Conservation (phyloP, 345 rosid species). For the Brassica juncea region DNA sequence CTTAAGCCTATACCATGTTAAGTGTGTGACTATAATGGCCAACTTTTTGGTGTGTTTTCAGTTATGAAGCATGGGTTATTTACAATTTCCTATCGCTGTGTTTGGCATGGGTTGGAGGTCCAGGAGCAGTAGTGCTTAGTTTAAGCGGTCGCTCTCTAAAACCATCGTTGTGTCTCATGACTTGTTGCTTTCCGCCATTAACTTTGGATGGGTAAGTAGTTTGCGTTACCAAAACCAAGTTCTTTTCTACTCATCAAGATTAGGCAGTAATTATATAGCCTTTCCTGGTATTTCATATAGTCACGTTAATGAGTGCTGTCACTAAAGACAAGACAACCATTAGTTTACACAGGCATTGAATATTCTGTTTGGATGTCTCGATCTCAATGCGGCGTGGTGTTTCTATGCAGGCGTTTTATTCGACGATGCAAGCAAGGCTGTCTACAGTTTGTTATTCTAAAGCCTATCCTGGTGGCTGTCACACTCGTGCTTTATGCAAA, state of each 20-base stretch:
- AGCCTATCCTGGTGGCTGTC: slow-evolving; percentile 83
- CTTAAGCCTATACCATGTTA: not conserved
- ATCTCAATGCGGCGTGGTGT: not conserved
- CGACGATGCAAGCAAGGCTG: slow-evolving; percentile 99
- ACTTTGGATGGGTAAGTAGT: slow-evolving; percentile 81
- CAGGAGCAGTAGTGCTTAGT: slow-evolving; percentile 93
- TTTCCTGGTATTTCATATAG: not conserved
- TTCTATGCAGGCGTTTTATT: slow-evolving; percentile 76
- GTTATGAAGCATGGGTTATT: slow-evolving; percentile 99
- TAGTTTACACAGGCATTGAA: not conserved
- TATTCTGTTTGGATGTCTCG: not conserved
- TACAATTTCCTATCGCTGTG: slow-evolving; percentile 86
- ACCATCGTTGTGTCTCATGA: slow-evolving; percentile 83
- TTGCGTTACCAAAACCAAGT: not conserved
- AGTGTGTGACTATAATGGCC: not conserved
- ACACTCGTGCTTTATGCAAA: slow-evolving; percentile 90
- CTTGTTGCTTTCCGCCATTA: slow-evolving; percentile 85
- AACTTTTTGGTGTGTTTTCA: slow-evolving; percentile 44
- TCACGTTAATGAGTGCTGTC: not conserved
- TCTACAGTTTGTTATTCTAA: slow-evolving; percentile 93
- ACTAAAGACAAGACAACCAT: not conserved
- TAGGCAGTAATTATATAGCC: not conserved
- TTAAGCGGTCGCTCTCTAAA: slow-evolving; percentile 78
- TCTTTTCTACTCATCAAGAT: not conserved
- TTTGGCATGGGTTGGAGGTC: slow-evolving; percentile 99